Conservation (phyloP, 2,329 filamentous ascomycete genomes). For the Fonsecaea erecta region DNA sequence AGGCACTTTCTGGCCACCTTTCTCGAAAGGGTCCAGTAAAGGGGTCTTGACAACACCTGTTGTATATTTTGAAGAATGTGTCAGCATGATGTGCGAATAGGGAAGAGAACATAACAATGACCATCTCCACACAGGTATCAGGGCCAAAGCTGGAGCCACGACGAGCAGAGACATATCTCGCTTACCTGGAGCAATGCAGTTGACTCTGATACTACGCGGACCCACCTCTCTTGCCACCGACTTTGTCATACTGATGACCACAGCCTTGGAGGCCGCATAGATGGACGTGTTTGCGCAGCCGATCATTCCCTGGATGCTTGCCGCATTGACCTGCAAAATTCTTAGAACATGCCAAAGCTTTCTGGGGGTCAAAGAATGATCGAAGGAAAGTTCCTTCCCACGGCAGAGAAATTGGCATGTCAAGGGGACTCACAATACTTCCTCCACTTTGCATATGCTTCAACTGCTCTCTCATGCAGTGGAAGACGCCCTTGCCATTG, state of each 20-base stretch:
- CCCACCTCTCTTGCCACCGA: constrained; percentile 43
- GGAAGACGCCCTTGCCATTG: constrained; percentile 44
- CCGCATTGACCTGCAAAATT: constrained; percentile 41
- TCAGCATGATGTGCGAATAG: not conserved
- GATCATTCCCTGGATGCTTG: constrained; percentile 45
- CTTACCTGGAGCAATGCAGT: constrained; percentile 37
- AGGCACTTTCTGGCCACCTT: not conserved
- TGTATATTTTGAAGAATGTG: not conserved
- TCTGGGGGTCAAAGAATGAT: not conserved
- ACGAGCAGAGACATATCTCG: not conserved
- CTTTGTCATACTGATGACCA: constrained; percentile 51
- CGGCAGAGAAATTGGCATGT: not conserved
- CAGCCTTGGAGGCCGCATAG: constrained; percentile 51
- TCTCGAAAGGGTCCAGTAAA: not conserved
- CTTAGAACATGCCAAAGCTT: not conserved
- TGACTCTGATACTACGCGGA: constrained; percentile 42
- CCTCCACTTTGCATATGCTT: constrained; percentile 42
- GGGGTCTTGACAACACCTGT: not conserved
- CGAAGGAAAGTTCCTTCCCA: not conserved
- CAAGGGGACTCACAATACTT: constrained; percentile 41
- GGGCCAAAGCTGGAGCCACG: too few relatives aligned
- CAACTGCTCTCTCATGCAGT: constrained; percentile 46
- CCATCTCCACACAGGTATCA: not conserved
- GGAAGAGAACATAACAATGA: not conserved
- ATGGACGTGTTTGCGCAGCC: constrained; percentile 46